Evolutionary conservation across 2,329 filamentous ascomycete genomes (phyloP).

Genomic region (Huntiella omanensis): DNA sequence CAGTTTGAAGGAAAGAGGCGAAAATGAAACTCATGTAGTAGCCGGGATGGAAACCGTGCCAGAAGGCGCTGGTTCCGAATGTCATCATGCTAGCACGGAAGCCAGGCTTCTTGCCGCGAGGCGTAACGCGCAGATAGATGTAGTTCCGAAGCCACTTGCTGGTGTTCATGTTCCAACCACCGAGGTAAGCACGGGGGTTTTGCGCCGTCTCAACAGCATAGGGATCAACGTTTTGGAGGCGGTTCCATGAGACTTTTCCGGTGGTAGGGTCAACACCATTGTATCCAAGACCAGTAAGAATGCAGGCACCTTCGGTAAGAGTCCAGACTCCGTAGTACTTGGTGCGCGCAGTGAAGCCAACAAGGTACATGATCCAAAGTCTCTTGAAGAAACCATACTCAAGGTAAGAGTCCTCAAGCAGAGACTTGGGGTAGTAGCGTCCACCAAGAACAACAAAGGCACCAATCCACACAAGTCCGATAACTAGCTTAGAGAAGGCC

Average conservation of each 20-base stretch:
- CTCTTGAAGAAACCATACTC: conserved; percentile 50
- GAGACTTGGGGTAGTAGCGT: conserved; percentile 43
- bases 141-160: conserved; percentile 95
- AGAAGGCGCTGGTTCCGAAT: conserved; percentile 84
- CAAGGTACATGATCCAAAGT: conserved; percentile 64
- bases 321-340: conserved; percentile 98
- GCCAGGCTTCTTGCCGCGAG: conserved; percentile 85
- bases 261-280: conserved; percentile 77
- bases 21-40: conserved; percentile 87
- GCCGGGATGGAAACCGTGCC: conserved; percentile 95
- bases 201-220: conserved; percentile 75
- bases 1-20: conserved; percentile 78
- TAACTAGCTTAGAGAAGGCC: conserved; percentile 54
- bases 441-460: conserved; percentile 55
- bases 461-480: conserved; percentile 62
- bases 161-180: conserved; percentile 96
- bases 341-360: conserved; percentile 60
- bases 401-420: conserved; percentile 49
- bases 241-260: conserved; percentile 71
- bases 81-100: conserved; percentile 89
- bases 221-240: conserved; percentile 75
- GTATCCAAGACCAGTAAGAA: conserved; percentile 82
- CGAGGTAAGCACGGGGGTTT: conserved; percentile 82
- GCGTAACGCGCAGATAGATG: conserved; percentile 85
- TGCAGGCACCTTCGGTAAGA: conserved; percentile 83